These are phyloP conservation scores for Candida multigemmis DNA, from an alignment of 805 yeast species.

Conservation along the genomic window DNA sequence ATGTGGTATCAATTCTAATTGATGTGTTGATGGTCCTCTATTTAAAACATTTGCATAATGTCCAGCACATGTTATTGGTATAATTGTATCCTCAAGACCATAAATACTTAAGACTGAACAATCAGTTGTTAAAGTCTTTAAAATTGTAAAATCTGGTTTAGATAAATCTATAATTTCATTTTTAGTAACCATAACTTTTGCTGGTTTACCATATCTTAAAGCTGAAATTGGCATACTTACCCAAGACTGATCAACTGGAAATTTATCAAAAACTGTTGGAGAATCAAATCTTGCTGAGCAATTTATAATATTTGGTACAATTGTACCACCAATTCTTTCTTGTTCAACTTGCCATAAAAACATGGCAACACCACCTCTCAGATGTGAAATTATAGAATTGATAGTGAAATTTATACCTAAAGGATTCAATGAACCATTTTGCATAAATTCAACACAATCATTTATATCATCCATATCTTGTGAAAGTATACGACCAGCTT, in stretches of 20 bases:
- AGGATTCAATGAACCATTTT: conserved; percentile 19
- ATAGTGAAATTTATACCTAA: conserved; percentile 36
- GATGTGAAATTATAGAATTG: conserved; percentile 62
- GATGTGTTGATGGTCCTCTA: conserved; percentile 39
- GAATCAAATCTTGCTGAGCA: conserved; percentile 64
- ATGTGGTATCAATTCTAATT: conserved; percentile 45
- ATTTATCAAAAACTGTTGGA: conserved; percentile 34
- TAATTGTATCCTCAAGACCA: conserved; percentile 58
- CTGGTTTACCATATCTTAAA: conserved; percentile 43
- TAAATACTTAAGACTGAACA: conserved; percentile 58
- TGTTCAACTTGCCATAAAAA: conserved; percentile 57
- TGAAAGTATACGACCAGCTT: conserved; percentile 45
- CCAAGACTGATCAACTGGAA: conserved; percentile 13
- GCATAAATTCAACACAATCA: conserved; percentile 19
- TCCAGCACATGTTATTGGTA: conserved; percentile 60
- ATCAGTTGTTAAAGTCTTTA: conserved; percentile 33
- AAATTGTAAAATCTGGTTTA: conserved; percentile 32
- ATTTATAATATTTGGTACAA: conserved; percentile 62
- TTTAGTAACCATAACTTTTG: conserved; percentile 31
- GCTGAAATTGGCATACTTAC: conserved; percentile 8
- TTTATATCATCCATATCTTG: conserved; percentile 68
- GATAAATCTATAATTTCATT: conserved; percentile 46
- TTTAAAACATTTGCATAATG: conserved; percentile 48
- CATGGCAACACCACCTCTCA: conserved; percentile 73
- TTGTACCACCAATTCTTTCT: conserved; percentile 26